A percentile compares a stretch with the other conserved stretches of the same genome.
Evolutionary conservation across 148 eudicot species (phyloP).

Genomic region (Camellia granthamiana): DNA sequence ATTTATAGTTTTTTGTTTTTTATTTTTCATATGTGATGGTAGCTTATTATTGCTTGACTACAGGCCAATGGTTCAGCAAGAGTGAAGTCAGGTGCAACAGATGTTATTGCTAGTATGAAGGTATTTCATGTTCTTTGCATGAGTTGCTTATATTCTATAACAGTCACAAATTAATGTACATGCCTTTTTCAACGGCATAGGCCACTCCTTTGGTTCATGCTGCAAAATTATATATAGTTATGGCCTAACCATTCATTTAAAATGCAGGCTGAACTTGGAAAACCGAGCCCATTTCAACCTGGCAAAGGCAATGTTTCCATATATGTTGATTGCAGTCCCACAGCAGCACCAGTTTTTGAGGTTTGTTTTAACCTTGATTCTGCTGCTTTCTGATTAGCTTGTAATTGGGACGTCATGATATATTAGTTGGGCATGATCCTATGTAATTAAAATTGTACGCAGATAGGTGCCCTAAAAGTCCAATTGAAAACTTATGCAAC

Average conservation of each 20-base stretch:
- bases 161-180: not conserved
- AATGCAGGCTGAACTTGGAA: slow-evolving; percentile 76
- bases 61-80: slow-evolving; percentile 98
- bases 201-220: not conserved
- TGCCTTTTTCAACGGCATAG: not conserved
- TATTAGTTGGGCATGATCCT: too few relatives aligned
- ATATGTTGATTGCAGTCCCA: slow-evolving; percentile 83
- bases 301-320: slow-evolving; percentile 84
- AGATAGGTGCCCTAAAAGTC: too few relatives aligned
- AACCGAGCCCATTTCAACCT: slow-evolving; percentile 64
- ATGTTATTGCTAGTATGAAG: slow-evolving; percentile 94
- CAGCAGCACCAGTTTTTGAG: slow-evolving; percentile 71
- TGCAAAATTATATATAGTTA: not conserved
- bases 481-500: too few relatives aligned
- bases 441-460: too few relatives aligned
- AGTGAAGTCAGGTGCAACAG: slow-evolving; percentile 77
- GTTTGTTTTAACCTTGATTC: too few relatives aligned
- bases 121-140: slow-evolving; percentile 26
- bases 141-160: not conserved
- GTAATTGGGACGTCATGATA: too few relatives aligned
- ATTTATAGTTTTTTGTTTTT: not conserved
- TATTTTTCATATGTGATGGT: not conserved
- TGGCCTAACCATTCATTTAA: not conserved
- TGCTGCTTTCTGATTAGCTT: too few relatives aligned
- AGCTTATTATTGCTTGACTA: slow-evolving; percentile 15